Conservation (phyloP, 2,329 filamentous ascomycete species). For the Sarocladium kiliense region DNA sequence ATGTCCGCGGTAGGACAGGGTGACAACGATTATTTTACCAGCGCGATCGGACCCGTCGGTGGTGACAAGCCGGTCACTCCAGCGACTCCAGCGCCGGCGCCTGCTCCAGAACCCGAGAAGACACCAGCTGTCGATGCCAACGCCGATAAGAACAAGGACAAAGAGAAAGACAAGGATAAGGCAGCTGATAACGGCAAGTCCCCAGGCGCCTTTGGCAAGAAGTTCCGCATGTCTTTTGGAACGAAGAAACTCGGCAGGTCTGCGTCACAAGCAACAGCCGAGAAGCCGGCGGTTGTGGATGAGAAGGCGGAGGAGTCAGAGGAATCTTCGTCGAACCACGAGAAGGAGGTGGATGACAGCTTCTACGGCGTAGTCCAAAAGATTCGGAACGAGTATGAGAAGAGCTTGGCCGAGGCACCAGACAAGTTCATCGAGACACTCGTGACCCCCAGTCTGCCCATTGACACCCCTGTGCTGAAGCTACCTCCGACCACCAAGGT, state of each 20-base stretch:
- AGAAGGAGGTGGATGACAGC: conserved; percentile 70
- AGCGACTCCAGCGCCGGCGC: conserved; percentile 41
- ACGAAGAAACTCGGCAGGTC: conserved; percentile 79
- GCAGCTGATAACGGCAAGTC: conserved; percentile 49
- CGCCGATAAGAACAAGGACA: conserved; percentile 54
- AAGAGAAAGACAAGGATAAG: conserved; percentile 40
- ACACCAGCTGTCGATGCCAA: conserved; percentile 42
- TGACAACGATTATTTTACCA: conserved; percentile 71
- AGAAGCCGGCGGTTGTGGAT: conserved; percentile 68
- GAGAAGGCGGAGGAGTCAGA: conserved; percentile 67
- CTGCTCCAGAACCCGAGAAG: conserved; percentile 40
- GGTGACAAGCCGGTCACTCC: conserved; percentile 29
- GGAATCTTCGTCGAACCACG: conserved; percentile 58
- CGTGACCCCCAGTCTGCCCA: conserved; percentile 64
- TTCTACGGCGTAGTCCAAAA: conserved; percentile 68
- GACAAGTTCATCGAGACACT: conserved; percentile 53
- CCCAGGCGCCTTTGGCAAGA: conserved; percentile 69
- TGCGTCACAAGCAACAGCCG: conserved; percentile 50
- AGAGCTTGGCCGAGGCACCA: conserved; percentile 52
- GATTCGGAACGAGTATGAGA: conserved; percentile 69
- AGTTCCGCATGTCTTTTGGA: conserved; percentile 78
- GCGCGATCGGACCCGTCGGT: conserved; percentile 42
- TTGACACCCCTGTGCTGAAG: conserved; percentile 72
- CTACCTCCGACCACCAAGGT: conserved; percentile 62
- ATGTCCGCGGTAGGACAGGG: conserved; percentile 54